Evolutionary conservation across 768 basidiomycete genomes (phyloP), one percentile per base, ranked within the genome.

Genomic region (Mycena albidolilacea): DNA sequence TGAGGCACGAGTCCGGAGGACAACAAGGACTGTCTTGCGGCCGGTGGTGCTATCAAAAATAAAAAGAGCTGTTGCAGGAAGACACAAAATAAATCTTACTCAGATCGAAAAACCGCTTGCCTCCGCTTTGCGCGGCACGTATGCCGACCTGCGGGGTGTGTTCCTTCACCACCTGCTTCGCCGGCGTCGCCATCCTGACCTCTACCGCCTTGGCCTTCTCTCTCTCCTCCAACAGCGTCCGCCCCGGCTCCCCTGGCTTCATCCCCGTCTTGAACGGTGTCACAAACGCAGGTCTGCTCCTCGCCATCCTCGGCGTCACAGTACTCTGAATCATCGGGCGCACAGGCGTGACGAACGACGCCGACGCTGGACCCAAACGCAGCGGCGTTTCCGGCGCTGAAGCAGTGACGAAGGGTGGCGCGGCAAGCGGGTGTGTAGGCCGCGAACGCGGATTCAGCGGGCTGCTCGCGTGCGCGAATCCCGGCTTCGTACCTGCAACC

Each of bases 241-340:
- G 80, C 23, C 85, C 86, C 58, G 82, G 80, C 73, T 87, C 84
- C 46, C 83, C 84, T 58, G 88, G 87, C 72, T 82, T 83, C 82
- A 87, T 83, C 37, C 87, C 88, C 7, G 80, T 65, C 76, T 92
- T 93, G 79, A 93, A 93, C 0, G 91, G 91, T 1, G 91, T 92
- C 8, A 87, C 80, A 71, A 92, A 92, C n/a, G 84, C 81, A 43
- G 85, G 81, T 7, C 80, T 80, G 39, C 72, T 79, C 62, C 80
- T 80, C 41, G 55, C 44, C 37, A 43, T 14, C n/a, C 52, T 54
- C 8, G 76, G 35, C 19, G 43, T 54, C 52, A 54, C 52, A 7
- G 21, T 44, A 59, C 30, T 67, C 68, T 67, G 46, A 38, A 41
- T 44, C 43, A 37, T 44, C 15, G 55, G 73, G 54, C 19, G 71